Evolutionary conservation across 768 basidiomycete species (phyloP), one percentile per base, ranked within the genome.

Genomic region (Suillus subalutaceus): DNA sequence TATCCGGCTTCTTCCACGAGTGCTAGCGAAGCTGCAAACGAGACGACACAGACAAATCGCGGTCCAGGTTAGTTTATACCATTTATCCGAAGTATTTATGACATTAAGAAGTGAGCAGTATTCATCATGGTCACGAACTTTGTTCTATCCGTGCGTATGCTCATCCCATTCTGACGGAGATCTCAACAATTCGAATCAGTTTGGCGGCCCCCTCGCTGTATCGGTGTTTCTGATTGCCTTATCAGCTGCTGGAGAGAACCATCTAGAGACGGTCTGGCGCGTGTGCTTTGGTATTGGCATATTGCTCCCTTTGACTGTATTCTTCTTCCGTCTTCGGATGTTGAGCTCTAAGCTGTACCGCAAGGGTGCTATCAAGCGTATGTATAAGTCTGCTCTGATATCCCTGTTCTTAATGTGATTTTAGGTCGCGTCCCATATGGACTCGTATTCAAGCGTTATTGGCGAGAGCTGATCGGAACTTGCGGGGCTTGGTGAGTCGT

Each of bases 51-150:
- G 37, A 80, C 82, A 69, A 74, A 81, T 62, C 84, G 90, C 44
- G 91, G 91, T 1, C 88, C 88, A 68, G 79, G 87, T 87, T 69
- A 6, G 70, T 70, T 48, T 66, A n/a, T 63, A 65, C 20, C 59
- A 40, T 50, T 30, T 26, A n/a, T 60, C 53, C 5, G 9, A 56
- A 48, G 40, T 56, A 30, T 38, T 70, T 18, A 67, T 55, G 26
- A 55, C 32, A 43, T 64, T 65, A 41, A 30, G 40, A 41, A 26
- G 32, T 50, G 26, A n/a, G 6, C 65, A 87, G 85, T 88, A 23
- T 91, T 92, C 75, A 88, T 90, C 72, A 85, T 92, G 84, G 90
- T 90, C 65, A 91, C 89, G 16, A 91, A 92, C 74, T 85, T 90
- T 58, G 87, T 89, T 60, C 81, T 90, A 63, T 84, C 82, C 69